A percentile compares a stretch with the other conserved stretches of the same genome.
Evolutionary conservation across 306 rosid genomes (phyloP).

Genomic region (Quercus aquifolioides): DNA sequence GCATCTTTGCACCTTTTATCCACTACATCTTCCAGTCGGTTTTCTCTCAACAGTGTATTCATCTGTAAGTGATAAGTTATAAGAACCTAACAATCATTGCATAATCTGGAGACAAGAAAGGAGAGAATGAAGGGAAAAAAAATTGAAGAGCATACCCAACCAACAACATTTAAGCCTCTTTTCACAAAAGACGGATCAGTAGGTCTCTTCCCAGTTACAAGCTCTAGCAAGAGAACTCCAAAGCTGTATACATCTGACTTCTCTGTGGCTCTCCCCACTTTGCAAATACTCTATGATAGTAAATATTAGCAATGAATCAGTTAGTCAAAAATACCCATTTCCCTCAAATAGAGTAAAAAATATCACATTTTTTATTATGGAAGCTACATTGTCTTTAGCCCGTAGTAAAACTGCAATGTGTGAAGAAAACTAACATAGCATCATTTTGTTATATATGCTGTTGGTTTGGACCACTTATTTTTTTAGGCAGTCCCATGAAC

Average conservation of each 20-base stretch:
- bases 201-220: constrained; percentile 96
- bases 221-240: constrained; percentile 93
- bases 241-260: constrained; percentile 96
- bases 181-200: constrained; percentile 83
- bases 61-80: constrained; percentile 36
- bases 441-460: not conserved
- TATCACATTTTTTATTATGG: no score
- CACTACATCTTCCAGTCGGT: constrained; percentile 66
- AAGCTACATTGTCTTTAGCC: not conserved
- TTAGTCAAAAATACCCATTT: not conserved
- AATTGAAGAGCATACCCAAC: constrained; percentile 73
- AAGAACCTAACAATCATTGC: not conserved
- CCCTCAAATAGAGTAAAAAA: not conserved
- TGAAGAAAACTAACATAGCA: not conserved
- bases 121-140: not conserved
- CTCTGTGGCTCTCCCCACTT: constrained; percentile 93
- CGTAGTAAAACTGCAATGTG: not conserved
- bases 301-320: not conserved
- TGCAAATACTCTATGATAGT: constrained; percentile 71
- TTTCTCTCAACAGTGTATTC: constrained; percentile 69
- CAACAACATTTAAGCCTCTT: constrained; percentile 88
- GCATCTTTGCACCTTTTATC: constrained; percentile 69
- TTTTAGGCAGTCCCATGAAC: not conserved
- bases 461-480: not conserved
- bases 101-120: not conserved